Evolutionary conservation across 441 rosid genomes (phyloP), one percentile per base, ranked within the genome.

Genomic region (Gossypium schwendimanii): DNA sequence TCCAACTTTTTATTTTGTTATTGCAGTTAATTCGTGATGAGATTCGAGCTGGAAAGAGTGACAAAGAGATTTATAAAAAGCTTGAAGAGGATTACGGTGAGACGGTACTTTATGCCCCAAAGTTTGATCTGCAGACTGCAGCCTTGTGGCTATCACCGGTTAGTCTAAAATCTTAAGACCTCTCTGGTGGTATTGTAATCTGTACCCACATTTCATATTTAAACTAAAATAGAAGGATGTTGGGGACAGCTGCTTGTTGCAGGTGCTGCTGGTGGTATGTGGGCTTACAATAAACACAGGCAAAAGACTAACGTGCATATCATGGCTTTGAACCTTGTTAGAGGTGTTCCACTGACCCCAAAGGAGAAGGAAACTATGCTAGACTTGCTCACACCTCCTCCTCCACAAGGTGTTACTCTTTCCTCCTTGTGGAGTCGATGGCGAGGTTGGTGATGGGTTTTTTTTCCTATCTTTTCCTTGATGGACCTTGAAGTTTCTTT

Each of bases 61-160:
- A 95, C 90, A 95, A 88, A 83, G 98, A 95, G 72, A 86, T 93
- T 36, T 95, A 65, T 80, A 89, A 81, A 77, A 95, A 95, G 86
- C 93, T 95, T 11, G 97, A 90, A 85, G 90, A 91, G 68, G 98
- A 95, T 17, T 95, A 11, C 59, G 97, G 99, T 45, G 99, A 93
- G 87, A 93, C 98, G 0, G 96, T 95, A 52, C 99, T 95, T 50
- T 95, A 95, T 54, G 83, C 98, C 33, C 96, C 97, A 0, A 95
- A 93, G 75, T 95, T 95, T 69, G 99, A 93, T 84, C 9, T 85
- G 81, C 98, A 93, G 79, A 95, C 97, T 44, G 97, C 98, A 1
- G 98, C 90, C 47, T 78, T 95, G 78, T 90, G 98, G 96, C 84
- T 93, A 69, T 89, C 93, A 52, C 98, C 98, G 82, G 97, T 93